phyloP scores from a whole-genome alignment of 257 asterid species.

The Plantago elongata region DNA sequence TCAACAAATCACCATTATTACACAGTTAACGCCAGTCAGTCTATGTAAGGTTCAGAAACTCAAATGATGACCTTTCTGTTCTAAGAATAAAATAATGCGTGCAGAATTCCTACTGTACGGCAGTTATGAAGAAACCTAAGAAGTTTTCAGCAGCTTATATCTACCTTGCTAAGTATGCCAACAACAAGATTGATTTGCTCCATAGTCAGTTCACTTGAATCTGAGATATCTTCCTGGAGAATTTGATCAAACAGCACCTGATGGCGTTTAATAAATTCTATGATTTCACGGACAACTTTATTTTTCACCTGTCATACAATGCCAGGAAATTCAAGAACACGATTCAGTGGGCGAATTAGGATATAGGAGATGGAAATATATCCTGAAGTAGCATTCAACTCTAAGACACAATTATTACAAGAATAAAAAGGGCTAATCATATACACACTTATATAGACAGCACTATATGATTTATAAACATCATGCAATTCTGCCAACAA shows the following conservation, averaged over 20 bases:
- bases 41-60: neutral
- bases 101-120: conserved; percentile 6
- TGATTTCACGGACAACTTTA: conserved; percentile 81
- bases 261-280: conserved; percentile 73
- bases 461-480: neutral
- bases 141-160: conserved; percentile 30
- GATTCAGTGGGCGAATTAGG: neutral
- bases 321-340: conserved; percentile 17
- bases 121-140: conserved; percentile 14
- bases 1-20: neutral
- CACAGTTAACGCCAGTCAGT: conserved; percentile 5
- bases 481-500: neutral
- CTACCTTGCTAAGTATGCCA: conserved; percentile 95
- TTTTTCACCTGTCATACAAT: conserved; percentile 67
- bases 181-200: conserved; percentile 75
- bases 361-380: neutral
- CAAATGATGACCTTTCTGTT: conserved; percentile 14
- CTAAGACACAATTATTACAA: too few relatives aligned
- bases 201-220: conserved; percentile 65
- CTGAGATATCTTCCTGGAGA: conserved; percentile 69
- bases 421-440: neutral
- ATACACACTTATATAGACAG: neutral
- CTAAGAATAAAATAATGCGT: conserved; percentile 1
- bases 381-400: too few relatives aligned
- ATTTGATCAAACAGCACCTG: conserved; percentile 83